Evolutionary conservation across 2,329 filamentous ascomycete genomes (phyloP).

Genomic region (Hirsutella minnesotensis): DNA sequence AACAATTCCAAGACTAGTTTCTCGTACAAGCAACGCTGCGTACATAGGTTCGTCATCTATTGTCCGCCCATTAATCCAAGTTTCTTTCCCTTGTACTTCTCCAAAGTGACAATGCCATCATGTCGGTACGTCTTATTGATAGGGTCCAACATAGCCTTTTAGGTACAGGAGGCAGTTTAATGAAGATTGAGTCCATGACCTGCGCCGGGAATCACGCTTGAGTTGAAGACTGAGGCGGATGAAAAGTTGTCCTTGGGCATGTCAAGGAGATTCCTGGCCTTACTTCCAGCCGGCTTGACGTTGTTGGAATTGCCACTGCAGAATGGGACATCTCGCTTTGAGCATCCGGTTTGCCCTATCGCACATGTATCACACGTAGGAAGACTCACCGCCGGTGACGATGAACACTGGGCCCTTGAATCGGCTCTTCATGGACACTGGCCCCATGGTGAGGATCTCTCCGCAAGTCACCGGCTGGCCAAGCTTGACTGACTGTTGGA

Average conservation of each 20-base stretch:
- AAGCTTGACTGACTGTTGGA: constrained; percentile 29
- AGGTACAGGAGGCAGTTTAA: constrained; percentile 21
- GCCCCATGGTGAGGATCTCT: constrained; percentile 44
- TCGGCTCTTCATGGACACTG: constrained; percentile 17
- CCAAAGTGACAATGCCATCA: too few relatives aligned
- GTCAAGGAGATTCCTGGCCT: constrained; percentile 29
- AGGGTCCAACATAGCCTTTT: constrained; percentile 25
- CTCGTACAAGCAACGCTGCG: too few relatives aligned
- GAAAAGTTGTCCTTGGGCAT: constrained; percentile 28
- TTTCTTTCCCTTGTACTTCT: too few relatives aligned
- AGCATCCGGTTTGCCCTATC: too few relatives aligned
- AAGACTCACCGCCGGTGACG: constrained; percentile 38
- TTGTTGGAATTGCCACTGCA: constrained; percentile 49
- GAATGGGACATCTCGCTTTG: constrained; percentile 39
- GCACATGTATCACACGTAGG: neutral
- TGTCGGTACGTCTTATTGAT: constrained; percentile 1
- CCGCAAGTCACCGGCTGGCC: constrained; percentile 45
- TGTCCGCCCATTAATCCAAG: too few relatives aligned
- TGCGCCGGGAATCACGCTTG: constrained; percentile 40
- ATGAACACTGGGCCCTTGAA: constrained; percentile 45
- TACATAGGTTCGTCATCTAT: too few relatives aligned
- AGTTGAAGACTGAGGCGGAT: constrained; percentile 34
- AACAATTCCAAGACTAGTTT: too few relatives aligned
- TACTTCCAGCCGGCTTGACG: constrained; percentile 23
- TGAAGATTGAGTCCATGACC: constrained; percentile 39